A percentile compares a stretch with the other conserved stretches of the same genome.
These are phyloP conservation scores for Mrakia frigida DNA, from an alignment of 768 basidiomycete genomes.

Conservation along the genomic window DNA sequence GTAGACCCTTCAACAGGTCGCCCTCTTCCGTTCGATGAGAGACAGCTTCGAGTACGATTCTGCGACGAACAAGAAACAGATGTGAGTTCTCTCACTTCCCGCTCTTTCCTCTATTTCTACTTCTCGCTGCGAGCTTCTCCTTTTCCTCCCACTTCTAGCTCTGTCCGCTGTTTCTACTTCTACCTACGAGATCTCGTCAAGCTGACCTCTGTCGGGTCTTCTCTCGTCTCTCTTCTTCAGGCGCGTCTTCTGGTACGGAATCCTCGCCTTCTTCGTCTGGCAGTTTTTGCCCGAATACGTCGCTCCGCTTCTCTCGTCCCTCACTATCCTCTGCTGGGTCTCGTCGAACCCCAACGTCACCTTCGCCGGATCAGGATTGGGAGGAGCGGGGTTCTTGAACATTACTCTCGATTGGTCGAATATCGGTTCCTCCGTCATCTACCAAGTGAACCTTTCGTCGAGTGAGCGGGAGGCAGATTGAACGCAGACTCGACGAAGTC, in stretches of 20 bases:
- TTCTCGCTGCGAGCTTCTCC: too few species aligned
- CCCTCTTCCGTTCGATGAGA: slow-evolving; percentile 7
- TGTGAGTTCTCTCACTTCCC: too few species aligned
- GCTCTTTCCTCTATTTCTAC: too few species aligned
- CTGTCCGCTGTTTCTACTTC: too few species aligned
- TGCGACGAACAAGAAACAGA: neutral
- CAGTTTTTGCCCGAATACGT: slow-evolving; percentile 13
- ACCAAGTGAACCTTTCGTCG: neutral
- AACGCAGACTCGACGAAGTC: too few species aligned
- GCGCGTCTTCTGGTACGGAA: slow-evolving; percentile 21
- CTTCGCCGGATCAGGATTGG: slow-evolving; percentile 7
- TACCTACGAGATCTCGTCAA: too few species aligned
- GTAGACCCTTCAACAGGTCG: neutral
- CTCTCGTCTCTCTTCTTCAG: too few species aligned
- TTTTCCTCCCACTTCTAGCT: too few species aligned
- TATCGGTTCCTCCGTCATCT: slow-evolving; percentile 13
- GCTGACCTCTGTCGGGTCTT: too few species aligned
- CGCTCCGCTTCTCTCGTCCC: neutral
- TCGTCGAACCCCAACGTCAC: slow-evolving; percentile 9
- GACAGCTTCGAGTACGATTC: neutral
- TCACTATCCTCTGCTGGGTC: slow-evolving; percentile 22
- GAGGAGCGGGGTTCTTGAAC: neutral
- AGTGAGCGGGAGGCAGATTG: too few species aligned
- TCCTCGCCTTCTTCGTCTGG: neutral
- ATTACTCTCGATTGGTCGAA: neutral